Evolutionary conservation across 2,329 filamentous ascomycete genomes (phyloP), one percentile per base, ranked within the genome.

Genomic region (Colletotrichum navitas): DNA sequence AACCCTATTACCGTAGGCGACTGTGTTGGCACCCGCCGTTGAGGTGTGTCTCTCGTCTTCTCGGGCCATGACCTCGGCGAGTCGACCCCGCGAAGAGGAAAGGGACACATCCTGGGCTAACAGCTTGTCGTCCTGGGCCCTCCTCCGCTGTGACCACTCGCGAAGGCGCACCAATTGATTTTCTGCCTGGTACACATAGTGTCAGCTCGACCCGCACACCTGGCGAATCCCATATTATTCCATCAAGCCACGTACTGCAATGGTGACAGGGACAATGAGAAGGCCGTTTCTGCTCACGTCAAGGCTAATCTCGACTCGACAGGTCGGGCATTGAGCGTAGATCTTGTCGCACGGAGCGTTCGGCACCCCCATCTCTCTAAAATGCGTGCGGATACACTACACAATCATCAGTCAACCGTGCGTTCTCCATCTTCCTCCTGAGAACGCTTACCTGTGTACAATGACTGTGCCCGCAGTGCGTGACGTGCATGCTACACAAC

Each of bases 401-500:
- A 26, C 8, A 12, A 21, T 32, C 29, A 11, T 21, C 3, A 2
- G 29, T 55, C 51, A n/a, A n/a, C 18, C 51, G 21, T 14, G 18
- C 18, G 12, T 5, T 18, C 32, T 14, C 26, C 26, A 6, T 29
- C 7, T 29, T 52, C 14, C 16, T 18, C 3, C 18, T 16, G 24
- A 3, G n/a, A 51, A 29, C 32, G 5, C 51, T 34, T 14, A 52
- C 26, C 26, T 43, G 36, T 34, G 49, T 43, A 39, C 63, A 66
- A 26, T 29, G 29, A 34, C 45, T 66, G 32, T 66, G 63, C 5
- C 63, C 63, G 34, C 63, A 66, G 3, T 34, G 12, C 1, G 32
- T 21, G 5, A 43, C 39, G 55, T 60, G 56, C 63, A 66, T 66
- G 6, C 34, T 66, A 2, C 58, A 29, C 12, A 59, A 36, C 26